Conservation (phyloP, 2,329 filamentous ascomycete genomes). For the Cladosporium sp. region DNA sequence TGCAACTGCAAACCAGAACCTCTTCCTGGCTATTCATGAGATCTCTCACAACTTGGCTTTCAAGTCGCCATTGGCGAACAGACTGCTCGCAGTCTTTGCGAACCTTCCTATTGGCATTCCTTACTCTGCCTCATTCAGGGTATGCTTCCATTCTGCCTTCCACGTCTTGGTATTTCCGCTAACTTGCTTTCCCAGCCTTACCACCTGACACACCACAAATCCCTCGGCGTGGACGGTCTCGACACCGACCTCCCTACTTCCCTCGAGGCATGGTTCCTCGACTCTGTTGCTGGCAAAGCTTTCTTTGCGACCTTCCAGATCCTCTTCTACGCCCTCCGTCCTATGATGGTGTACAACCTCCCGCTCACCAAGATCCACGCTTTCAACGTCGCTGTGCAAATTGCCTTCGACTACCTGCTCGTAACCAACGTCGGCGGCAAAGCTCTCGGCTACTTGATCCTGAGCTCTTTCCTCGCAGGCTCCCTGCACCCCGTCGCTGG, state of each 20-base stretch:
- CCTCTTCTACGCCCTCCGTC: conserved; percentile 93
- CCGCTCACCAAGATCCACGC: conserved; percentile 80
- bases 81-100: conserved; percentile 82
- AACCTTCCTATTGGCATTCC: conserved; percentile 94
- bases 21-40: conserved; percentile 97
- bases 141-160: conserved; percentile 37
- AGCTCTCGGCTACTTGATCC: conserved; percentile 72
- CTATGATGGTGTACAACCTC: conserved; percentile 87
- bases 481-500: conserved; percentile 90
- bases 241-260: conserved; percentile 94
- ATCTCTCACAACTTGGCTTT: conserved; percentile 98
- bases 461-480: conserved; percentile 89
- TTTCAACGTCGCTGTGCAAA: conserved; percentile 71
- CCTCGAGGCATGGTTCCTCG: conserved; percentile 83
- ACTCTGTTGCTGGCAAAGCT: conserved; percentile 91
- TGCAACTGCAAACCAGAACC: conserved; percentile 94
- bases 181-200: conserved; percentile 59
- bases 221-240: conserved; percentile 88
- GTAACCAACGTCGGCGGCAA: conserved; percentile 55
- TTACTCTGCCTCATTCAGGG: conserved; percentile 91
- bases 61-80: conserved; percentile 69
- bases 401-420: conserved; percentile 69
- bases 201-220: conserved; percentile 98
- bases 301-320: conserved; percentile 99
- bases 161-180: neutral